These are phyloP conservation scores for Voacanga thouarsii DNA, from an alignment of 257 asterid genomes.

Conservation along the genomic window DNA sequence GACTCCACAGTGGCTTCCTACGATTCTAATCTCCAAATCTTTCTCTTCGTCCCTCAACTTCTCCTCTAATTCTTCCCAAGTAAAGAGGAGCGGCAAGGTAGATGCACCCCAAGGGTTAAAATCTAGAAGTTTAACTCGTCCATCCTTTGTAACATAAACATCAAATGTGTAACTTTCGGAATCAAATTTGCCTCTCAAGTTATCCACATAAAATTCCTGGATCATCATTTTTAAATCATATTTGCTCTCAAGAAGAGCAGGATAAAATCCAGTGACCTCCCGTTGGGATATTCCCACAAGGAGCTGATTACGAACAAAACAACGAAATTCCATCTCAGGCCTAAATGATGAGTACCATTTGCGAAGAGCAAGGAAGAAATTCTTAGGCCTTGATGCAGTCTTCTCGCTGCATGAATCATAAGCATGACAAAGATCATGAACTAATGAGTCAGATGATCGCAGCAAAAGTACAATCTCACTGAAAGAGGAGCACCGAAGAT, in stretches of 20 bases:
- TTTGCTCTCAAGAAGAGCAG: constrained; percentile 52
- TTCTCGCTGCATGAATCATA: constrained; percentile 67
- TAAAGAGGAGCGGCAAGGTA: constrained; percentile 68
- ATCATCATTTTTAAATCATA: constrained; percentile 33
- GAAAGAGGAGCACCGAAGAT: constrained; percentile 68
- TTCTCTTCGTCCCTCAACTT: constrained; percentile 25
- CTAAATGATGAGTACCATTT: constrained; percentile 70
- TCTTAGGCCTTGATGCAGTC: constrained; percentile 56
- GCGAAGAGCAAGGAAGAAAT: constrained; percentile 69
- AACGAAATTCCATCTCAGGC: constrained; percentile 93
- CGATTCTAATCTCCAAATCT: constrained; percentile 53
- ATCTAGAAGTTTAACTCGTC: constrained; percentile 74
- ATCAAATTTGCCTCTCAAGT: constrained; percentile 49
- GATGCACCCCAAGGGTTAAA: constrained; percentile 90
- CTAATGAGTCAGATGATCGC: constrained; percentile 68
- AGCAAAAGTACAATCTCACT: constrained; percentile 72
- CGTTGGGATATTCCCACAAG: constrained; percentile 76
- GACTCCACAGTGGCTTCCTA: constrained; percentile 60
- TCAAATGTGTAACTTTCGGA: constrained; percentile 64
- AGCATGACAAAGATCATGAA: constrained; percentile 76
- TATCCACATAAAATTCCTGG: constrained; percentile 35
- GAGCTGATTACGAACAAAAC: constrained; percentile 46
- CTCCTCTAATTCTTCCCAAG: constrained; percentile 82
- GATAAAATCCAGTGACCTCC: constrained; percentile 83
- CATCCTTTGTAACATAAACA: constrained; percentile 63